Percentiles rank a stretch among this genome's conserved stretches.
These are phyloP conservation scores for Cyberlindnera nakhonratchasimensis DNA, from an alignment of 805 yeast species.

Conservation along the genomic window DNA sequence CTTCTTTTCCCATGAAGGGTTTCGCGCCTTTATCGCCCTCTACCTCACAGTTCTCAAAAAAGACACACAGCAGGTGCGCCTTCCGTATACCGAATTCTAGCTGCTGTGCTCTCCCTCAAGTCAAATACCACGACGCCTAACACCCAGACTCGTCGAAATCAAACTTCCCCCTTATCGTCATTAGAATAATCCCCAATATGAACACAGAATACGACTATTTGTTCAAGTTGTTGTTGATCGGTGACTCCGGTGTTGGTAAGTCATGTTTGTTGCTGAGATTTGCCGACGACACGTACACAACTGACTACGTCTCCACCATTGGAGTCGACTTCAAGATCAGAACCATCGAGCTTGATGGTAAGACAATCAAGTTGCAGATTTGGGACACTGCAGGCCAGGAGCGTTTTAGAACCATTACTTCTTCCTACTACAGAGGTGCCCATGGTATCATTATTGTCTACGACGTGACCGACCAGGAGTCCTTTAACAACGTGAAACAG, in stretches of 20 bases:
- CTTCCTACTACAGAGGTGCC: constrained; percentile 97
- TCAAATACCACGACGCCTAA: neutral
- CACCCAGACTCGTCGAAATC: neutral
- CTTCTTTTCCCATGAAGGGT: too few species aligned
- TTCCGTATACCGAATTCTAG: neutral
- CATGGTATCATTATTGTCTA: constrained; percentile 97
- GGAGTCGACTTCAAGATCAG: constrained; percentile 94
- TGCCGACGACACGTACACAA: constrained; percentile 96
- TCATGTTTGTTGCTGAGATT: constrained; percentile 92
- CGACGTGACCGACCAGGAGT: constrained; percentile 96
- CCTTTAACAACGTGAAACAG: constrained; percentile 93
- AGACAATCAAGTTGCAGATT: constrained; percentile 94
- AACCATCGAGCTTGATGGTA: constrained; percentile 92
- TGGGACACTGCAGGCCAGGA: constrained; percentile 99
- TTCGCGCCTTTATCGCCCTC: constrained; percentile 9
- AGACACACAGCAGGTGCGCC: neutral
- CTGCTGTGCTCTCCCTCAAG: too few species aligned
- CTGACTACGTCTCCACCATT: constrained; percentile 94
- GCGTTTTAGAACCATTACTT: constrained; percentile 94
- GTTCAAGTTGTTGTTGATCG: constrained; percentile 90
- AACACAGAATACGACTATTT: constrained; percentile 96
- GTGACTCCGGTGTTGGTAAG: constrained; percentile 98
- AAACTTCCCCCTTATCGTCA: too few species aligned
- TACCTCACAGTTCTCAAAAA: too few species aligned
- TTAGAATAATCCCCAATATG: too few species aligned